These are phyloP conservation scores for Apiotrichum akiyoshidainum DNA, from an alignment of 1,284 basidiomycete species.

Conservation along the genomic window DNA sequence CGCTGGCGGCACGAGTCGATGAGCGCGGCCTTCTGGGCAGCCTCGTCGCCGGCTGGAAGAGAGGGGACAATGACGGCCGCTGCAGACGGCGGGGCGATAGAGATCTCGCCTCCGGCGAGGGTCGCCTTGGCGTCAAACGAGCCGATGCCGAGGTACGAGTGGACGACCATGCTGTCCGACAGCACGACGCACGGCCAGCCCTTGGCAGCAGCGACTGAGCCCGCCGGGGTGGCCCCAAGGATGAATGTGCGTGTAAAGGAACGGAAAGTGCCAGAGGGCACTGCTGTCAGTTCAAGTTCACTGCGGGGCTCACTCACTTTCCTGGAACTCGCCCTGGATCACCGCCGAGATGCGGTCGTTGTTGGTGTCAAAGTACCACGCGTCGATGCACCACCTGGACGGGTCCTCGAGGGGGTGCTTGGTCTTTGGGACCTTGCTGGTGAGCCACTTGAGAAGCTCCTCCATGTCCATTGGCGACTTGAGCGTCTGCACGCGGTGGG, in stretches of 20 bases:
- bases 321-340: slow-evolving; percentile 87
- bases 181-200: slow-evolving; percentile 90
- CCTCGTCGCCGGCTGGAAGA: slow-evolving; percentile 20
- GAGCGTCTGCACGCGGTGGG: slow-evolving; percentile 65
- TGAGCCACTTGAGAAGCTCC: slow-evolving; percentile 38
- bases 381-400: slow-evolving; percentile 84
- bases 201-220: slow-evolving; percentile 67
- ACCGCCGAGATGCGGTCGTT: slow-evolving; percentile 66
- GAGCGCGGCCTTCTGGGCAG: slow-evolving; percentile 43
- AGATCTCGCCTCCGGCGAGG: slow-evolving; percentile 41
- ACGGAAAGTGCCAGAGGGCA: slow-evolving; percentile 55
- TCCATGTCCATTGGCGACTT: slow-evolving; percentile 68
- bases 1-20: slow-evolving; percentile 61
- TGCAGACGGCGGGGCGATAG: slow-evolving; percentile 31
- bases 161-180: slow-evolving; percentile 80
- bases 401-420: slow-evolving; percentile 68
- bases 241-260: slow-evolving; percentile 93
- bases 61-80: slow-evolving; percentile 16
- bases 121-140: slow-evolving; percentile 55
- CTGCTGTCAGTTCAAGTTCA: slow-evolving; percentile 34
- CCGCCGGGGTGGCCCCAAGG: slow-evolving; percentile 72
- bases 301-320: slow-evolving; percentile 60
- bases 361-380: slow-evolving; percentile 66
- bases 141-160: slow-evolving; percentile 74
- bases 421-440: slow-evolving; percentile 68